These are phyloP conservation scores for Exophiala bonariae DNA, from an alignment of 2,329 filamentous ascomycete genomes.

Conservation along the genomic window DNA sequence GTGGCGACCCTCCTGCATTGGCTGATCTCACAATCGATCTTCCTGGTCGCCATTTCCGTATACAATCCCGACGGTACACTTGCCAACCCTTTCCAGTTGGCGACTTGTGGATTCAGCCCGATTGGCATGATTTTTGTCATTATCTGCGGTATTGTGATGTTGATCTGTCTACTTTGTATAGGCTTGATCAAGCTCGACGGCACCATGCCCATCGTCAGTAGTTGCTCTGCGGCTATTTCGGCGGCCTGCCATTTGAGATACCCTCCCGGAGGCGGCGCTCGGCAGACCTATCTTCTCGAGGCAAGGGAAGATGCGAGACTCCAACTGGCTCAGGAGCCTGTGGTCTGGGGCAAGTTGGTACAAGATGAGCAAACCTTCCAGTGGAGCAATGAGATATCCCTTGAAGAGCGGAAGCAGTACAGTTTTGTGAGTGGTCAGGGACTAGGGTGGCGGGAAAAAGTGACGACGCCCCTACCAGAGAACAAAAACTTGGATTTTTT, in stretches of 20 bases:
- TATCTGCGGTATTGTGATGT: constrained; percentile 8
- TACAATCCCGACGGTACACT: constrained; percentile 12
- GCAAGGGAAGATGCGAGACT: not conserved
- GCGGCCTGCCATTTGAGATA: constrained; percentile 30
- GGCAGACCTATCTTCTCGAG: not conserved
- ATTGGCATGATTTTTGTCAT: constrained; percentile 19
- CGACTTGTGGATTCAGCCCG: constrained; percentile 21
- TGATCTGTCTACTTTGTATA: constrained; percentile 13
- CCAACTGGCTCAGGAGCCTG: constrained; percentile 1
- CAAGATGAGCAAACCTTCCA: not conserved
- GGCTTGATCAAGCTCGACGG: constrained; percentile 21
- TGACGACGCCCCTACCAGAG: not conserved
- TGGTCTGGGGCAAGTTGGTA: constrained; percentile 4
- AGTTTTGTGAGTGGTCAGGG: constrained; percentile 3
- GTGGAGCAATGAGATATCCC: not conserved
- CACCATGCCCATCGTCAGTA: constrained; percentile 30
- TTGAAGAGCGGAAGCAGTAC: not conserved
- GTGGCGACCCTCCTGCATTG: constrained; percentile 38
- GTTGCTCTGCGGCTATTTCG: constrained; percentile 33
- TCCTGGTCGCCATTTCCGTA: constrained; percentile 35
- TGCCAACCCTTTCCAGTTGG: constrained; percentile 2
- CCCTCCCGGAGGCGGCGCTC: not conserved
- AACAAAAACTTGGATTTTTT: too few species aligned
- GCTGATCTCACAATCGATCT: constrained; percentile 45
- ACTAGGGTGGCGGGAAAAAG: not conserved